Conservation (phyloP, 2,329 filamentous ascomycete genomes). For the Dryadomyces quercivorus region DNA sequence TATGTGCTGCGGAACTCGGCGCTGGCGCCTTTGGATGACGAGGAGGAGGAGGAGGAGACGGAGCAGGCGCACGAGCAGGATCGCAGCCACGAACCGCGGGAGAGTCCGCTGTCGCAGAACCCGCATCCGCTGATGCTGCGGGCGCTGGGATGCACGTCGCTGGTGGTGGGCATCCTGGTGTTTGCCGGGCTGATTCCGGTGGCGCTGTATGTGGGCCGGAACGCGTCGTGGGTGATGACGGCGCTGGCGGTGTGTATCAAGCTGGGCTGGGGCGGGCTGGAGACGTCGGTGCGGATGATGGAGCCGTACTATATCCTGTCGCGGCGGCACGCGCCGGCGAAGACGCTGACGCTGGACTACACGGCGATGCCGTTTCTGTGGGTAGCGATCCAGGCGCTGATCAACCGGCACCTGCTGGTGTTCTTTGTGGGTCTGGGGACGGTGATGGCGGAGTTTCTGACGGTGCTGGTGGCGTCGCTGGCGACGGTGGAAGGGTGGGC, state of each 20-base stretch:
- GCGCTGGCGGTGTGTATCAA: constrained; percentile 54
- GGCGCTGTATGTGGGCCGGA: constrained; percentile 53
- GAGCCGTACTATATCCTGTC: constrained; percentile 64
- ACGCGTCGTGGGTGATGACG: constrained; percentile 54
- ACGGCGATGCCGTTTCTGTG: constrained; percentile 58
- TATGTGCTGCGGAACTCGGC: constrained; percentile 62
- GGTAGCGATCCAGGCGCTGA: constrained; percentile 47
- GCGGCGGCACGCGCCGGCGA: constrained; percentile 50
- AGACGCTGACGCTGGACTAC: constrained; percentile 59
- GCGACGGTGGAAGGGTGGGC: constrained; percentile 50
- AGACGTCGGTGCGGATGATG: constrained; percentile 59
- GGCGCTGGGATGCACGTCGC: constrained; percentile 44
- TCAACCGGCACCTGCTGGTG: constrained; percentile 53
- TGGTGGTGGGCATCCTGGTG: constrained; percentile 42
- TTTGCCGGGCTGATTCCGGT: constrained; percentile 47
- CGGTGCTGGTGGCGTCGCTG: constrained; percentile 54
- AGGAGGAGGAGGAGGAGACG: constrained; percentile 34
- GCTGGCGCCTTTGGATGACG: constrained; percentile 46
- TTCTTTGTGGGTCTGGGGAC: constrained; percentile 58
- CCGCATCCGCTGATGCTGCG: constrained; percentile 61
- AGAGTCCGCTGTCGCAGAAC: constrained; percentile 39
- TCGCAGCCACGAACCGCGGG: no score
- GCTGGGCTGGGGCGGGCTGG: constrained; percentile 55
- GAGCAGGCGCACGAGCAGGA: no score
- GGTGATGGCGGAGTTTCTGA: constrained; percentile 61